Percentiles rank a stretch among this genome's conserved stretches.
phyloP scores from a whole-genome alignment of 768 basidiomycete species.

The Gymnopilus dilepis region DNA sequence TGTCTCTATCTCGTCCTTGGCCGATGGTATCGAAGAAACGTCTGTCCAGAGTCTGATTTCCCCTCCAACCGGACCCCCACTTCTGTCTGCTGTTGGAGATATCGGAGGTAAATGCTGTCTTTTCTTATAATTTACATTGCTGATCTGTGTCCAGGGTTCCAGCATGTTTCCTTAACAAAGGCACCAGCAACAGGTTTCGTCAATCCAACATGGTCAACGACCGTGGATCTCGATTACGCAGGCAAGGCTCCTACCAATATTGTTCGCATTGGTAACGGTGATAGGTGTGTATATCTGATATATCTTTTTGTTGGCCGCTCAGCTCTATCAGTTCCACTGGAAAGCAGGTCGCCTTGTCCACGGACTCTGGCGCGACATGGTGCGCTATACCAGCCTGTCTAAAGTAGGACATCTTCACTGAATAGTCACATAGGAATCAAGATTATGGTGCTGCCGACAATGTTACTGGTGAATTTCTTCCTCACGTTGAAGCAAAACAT shows the following conservation, averaged over 20 bases:
- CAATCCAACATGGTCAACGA: slow-evolving; percentile 54
- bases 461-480: slow-evolving; percentile 37
- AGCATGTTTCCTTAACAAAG: slow-evolving; percentile 46
- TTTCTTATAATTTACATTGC: too few species aligned
- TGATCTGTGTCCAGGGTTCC: too few species aligned
- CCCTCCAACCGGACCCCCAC: slow-evolving; percentile 60
- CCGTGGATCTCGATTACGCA: slow-evolving; percentile 58
- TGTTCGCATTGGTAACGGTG: slow-evolving; percentile 58
- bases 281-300: slow-evolving; percentile 35
- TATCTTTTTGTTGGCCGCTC: background rate
- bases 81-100: slow-evolving; percentile 63
- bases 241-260: slow-evolving; percentile 54
- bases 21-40: slow-evolving; percentile 71
- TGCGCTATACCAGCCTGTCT: slow-evolving; percentile 18
- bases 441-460: slow-evolving; percentile 60
- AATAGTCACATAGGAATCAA: slow-evolving; percentile 39
- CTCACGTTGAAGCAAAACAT: background rate
- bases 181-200: slow-evolving; percentile 45
- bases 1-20: slow-evolving; percentile 61
- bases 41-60: slow-evolving; percentile 63
- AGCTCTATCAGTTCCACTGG: slow-evolving; percentile 38
- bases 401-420: background rate
- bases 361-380: slow-evolving; percentile 60
- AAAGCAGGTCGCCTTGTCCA: slow-evolving; percentile 63
- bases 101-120: slow-evolving; percentile 44